These are phyloP conservation scores for Rubia yunnanensis DNA, from an alignment of 257 asterid species.

Conservation along the genomic window DNA sequence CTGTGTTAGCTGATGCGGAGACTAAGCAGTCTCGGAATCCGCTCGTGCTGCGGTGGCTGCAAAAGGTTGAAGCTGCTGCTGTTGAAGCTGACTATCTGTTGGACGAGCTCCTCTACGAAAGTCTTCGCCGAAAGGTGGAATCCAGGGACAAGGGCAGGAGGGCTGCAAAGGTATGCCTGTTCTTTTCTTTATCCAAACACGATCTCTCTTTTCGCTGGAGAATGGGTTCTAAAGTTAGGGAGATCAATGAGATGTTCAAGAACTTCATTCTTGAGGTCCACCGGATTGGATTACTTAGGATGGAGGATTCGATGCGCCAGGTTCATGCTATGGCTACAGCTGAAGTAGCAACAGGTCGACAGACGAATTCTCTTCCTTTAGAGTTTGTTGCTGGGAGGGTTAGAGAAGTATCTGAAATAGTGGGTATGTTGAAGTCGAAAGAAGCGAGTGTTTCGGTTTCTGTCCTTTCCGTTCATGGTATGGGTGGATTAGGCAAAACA, in stretches of 20 bases:
- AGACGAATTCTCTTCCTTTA: no score
- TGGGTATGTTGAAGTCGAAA: background rate
- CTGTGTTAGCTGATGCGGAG: background rate
- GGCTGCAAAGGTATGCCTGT: background rate
- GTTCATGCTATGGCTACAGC: no score
- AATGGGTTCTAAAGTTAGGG: background rate
- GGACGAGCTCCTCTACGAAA: constrained; percentile 1
- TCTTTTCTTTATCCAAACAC: background rate
- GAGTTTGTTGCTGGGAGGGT: constrained; percentile 7
- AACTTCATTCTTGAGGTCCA: no score
- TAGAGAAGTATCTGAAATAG: background rate
- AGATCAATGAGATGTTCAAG: background rate
- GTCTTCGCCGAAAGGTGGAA: background rate
- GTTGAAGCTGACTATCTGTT: background rate
- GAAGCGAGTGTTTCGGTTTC: background rate
- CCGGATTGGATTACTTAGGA: background rate
- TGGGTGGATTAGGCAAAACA: constrained; percentile 19
- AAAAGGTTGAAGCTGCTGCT: background rate
- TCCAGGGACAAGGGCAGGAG: no score
- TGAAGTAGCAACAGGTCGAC: no score
- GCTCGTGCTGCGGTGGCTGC: background rate
- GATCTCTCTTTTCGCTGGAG: background rate
- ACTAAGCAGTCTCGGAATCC: background rate
- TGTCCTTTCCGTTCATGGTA: constrained; percentile 9
- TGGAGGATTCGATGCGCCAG: background rate